Conservation (phyloP, 345 rosid genomes). For the Rhizophora apiculata region DNA sequence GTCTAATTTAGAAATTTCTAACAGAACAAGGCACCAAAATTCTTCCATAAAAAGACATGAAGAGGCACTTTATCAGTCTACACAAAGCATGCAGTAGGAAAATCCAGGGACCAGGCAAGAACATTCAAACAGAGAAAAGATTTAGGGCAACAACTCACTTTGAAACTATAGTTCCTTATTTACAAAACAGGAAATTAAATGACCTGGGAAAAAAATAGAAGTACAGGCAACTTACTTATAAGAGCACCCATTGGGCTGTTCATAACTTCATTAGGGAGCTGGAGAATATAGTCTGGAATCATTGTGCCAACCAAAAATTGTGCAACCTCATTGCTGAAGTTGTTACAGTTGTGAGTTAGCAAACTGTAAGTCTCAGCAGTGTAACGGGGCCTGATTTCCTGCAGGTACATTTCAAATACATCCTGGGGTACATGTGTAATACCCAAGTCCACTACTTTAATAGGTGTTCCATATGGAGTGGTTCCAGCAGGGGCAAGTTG, state of each 20-base stretch:
- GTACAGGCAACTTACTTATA: conserved; percentile 52
- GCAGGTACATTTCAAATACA: conserved; percentile 81
- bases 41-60: neutral
- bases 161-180: neutral
- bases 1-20: neutral
- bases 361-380: conserved; percentile 77
- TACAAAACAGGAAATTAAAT: neutral
- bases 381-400: conserved; percentile 82
- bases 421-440: conserved; percentile 79
- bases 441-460: conserved; percentile 71
- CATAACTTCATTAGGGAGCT: conserved; percentile 83
- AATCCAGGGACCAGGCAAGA: neutral
- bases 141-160: no score
- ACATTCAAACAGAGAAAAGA: neutral
- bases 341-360: conserved; percentile 87
- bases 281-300: conserved; percentile 83
- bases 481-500: conserved; percentile 59
- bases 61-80: no score
- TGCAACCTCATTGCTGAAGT: conserved; percentile 84
- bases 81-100: neutral
- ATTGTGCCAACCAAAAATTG: conserved; percentile 80
- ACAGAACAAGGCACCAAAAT: neutral
- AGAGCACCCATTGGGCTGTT: conserved; percentile 95
- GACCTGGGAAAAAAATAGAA: neutral
- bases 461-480: conserved; percentile 74